Percentiles rank a stretch among this genome's conserved stretches.
These are phyloP conservation scores for Sporothrix pallida DNA, from an alignment of 2,329 filamentous ascomycete species.

Conservation along the genomic window DNA sequence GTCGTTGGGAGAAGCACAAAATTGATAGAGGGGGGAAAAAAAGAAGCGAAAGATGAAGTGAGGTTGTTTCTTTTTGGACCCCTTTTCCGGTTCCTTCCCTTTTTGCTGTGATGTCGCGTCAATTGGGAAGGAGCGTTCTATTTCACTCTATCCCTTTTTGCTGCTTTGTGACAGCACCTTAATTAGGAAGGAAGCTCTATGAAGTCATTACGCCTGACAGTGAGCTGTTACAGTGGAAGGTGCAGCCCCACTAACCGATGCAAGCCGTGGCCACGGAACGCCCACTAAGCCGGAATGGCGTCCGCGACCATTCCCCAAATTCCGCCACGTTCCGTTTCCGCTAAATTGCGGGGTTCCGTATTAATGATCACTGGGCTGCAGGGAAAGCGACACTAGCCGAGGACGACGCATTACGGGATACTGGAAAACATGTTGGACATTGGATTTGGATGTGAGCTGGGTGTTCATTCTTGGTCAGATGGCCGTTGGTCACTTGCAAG, in stretches of 20 bases:
- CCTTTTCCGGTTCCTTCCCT: too few species aligned
- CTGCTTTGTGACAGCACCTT: too few species aligned
- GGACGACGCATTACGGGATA: neutral
- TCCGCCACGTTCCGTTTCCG: slow-evolving; percentile 17
- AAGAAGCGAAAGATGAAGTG: neutral
- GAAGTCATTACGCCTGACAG: neutral
- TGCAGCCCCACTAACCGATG: neutral
- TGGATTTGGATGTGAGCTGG: too few species aligned
- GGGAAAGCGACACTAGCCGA: slow-evolving; percentile 1
- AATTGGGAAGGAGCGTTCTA: too few species aligned
- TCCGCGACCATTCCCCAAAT: neutral
- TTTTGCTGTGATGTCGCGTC: too few species aligned
- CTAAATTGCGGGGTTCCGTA: slow-evolving; percentile 14
- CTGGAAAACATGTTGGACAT: neutral
- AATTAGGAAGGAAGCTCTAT: too few species aligned
- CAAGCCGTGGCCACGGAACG: slow-evolving; percentile 15
- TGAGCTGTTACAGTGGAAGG: too few species aligned
- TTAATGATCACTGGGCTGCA: neutral
- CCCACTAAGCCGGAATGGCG: neutral
- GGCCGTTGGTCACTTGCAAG: too few species aligned
- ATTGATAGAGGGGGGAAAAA: neutral
- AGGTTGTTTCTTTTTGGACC: too few species aligned
- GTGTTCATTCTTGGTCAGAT: too few species aligned
- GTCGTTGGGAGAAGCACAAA: neutral
- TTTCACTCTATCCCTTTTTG: too few species aligned